Evolutionary conservation across 805 yeast genomes (phyloP), one percentile per base, ranked within the genome.

Genomic region (Suhomyces xylopsoci): DNA sequence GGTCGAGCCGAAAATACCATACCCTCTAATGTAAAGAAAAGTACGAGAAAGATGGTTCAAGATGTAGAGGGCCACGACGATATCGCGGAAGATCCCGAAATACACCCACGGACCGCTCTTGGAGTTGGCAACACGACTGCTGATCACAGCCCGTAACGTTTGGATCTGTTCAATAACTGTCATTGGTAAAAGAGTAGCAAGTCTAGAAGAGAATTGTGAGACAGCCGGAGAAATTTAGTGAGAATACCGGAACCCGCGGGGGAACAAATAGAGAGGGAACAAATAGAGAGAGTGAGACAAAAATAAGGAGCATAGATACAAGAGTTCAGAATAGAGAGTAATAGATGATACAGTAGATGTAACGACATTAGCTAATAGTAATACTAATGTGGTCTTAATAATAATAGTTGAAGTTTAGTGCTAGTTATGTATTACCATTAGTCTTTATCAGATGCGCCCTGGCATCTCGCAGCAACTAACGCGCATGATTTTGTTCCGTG

Each of bases 41-140:
- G 58, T 19, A 4, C 50, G 17, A 2, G 48, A 46, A 3, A 63
- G 3, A 43, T 58, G 47, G 8, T 46, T 19, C 25, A 55, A 52
- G 1, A 68, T 40, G 10, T 64, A 47, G 40, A 53, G 55, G 1
- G 57, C 47, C 24, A 70, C 58, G 0, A 64, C 43, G 8, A 58
- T 10, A 51, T 71, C 76, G 7, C 42, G 42, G 42, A 38, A 17
- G 6, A 38, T 15, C 7, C 42, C 42, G 14, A 19, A 17, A 17
- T 17, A 19, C 4, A 8, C 42, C 42, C 42, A 38, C 42, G 42
- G 24, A 9, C 20, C 20, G 7, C 24, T 38, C 17, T 12, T 38
- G 24, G 42, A 19, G 24, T 38, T 19, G 42, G 41, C 41, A 36
- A 17, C n/a, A 10, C 42, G 42, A 17, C 17, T 19, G 24, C 22